A percentile compares a stretch with the other conserved stretches of the same genome.
phyloP scores from a whole-genome alignment of 2,329 filamentous ascomycete species.

The Lecanicillium sp. region DNA sequence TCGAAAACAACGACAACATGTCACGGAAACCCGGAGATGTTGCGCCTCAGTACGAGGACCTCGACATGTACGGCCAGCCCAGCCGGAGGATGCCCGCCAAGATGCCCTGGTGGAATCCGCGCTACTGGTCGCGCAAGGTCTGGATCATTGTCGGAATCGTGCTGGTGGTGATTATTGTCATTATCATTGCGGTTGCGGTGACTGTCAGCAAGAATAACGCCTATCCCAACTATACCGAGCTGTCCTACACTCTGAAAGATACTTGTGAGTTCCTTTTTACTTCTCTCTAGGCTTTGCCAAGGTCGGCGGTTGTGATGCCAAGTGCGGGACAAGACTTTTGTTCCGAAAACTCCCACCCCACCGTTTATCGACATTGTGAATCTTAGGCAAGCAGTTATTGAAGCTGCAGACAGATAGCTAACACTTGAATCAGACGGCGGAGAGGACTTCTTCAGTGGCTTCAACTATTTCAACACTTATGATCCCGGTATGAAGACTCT shows the following conservation, averaged over 20 bases:
- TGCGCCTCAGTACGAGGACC: too few relatives aligned
- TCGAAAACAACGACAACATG: too few relatives aligned
- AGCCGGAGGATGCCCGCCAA: conserved; percentile 12
- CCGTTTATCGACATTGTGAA: too few relatives aligned
- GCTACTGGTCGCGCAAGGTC: conserved; percentile 43
- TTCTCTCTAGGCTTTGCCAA: neutral
- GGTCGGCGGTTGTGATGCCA: neutral
- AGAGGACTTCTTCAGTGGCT: conserved; percentile 44
- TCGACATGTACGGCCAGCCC: conserved; percentile 10
- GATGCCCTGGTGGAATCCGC: conserved; percentile 36
- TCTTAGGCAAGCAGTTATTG: too few relatives aligned
- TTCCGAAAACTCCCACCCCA: too few relatives aligned
- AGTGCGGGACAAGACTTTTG: too few relatives aligned
- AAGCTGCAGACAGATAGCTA: conserved; percentile 8
- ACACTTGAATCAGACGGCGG: conserved; percentile 34
- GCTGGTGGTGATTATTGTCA: conserved; percentile 28
- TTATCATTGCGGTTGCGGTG: conserved; percentile 38
- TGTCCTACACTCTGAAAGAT: conserved; percentile 40
- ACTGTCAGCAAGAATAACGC: conserved; percentile 27
- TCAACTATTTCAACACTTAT: conserved; percentile 42
- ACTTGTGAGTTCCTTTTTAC: conserved; percentile 30
- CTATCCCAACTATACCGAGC: conserved; percentile 39
- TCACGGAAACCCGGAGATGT: too few relatives aligned
- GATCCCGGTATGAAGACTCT: conserved; percentile 32
- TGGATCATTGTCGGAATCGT: conserved; percentile 35